Percentiles rank a stretch among this genome's conserved stretches.
Conservation (phyloP, 2,329 filamentous ascomycete genomes). For the Furcasterigmium sp. region DNA sequence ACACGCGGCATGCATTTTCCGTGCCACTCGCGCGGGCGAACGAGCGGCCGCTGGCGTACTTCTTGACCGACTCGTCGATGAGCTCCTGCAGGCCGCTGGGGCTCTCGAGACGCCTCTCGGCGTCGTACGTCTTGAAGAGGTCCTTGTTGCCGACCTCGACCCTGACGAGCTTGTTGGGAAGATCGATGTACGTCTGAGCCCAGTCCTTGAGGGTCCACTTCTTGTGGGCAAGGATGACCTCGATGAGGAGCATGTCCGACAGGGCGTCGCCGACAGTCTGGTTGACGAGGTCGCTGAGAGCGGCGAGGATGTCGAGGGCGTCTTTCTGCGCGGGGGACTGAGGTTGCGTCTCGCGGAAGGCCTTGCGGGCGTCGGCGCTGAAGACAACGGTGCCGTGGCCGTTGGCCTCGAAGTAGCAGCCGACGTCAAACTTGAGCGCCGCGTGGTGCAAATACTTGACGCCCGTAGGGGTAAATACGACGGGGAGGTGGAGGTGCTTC, state of each 20-base stretch:
- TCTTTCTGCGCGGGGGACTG: slow-evolving; percentile 89
- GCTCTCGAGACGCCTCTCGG: slow-evolving; percentile 79
- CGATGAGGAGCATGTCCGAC: slow-evolving; percentile 92
- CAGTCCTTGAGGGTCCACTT: slow-evolving; percentile 85
- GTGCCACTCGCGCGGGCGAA: slow-evolving; percentile 94
- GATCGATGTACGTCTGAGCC: slow-evolving; percentile 87
- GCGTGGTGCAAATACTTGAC: slow-evolving; percentile 98
- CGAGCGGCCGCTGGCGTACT: slow-evolving; percentile 82
- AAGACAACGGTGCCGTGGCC: slow-evolving; percentile 97
- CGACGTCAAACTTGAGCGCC: slow-evolving; percentile 90
- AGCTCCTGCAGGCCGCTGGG: slow-evolving; percentile 75
- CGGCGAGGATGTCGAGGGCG: slow-evolving; percentile 77
- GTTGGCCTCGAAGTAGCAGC: slow-evolving; percentile 98
- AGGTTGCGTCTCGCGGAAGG: slow-evolving; percentile 74
- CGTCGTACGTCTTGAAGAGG: slow-evolving; percentile 86
- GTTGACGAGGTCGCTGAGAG: slow-evolving; percentile 89
- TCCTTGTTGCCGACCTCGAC: slow-evolving; percentile 86
- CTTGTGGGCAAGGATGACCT: slow-evolving; percentile 95
- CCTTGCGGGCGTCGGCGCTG: slow-evolving; percentile 73
- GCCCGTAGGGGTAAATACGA: slow-evolving; percentile 89
- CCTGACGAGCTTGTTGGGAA: slow-evolving; percentile 91
- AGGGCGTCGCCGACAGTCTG: slow-evolving; percentile 96
- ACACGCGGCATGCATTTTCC: slow-evolving; percentile 92
- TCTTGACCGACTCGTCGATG: slow-evolving; percentile 83
- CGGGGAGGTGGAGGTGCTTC: slow-evolving; percentile 80